Evolutionary conservation across 495 filamentous ascomycete genomes (phyloP), one percentile per base, ranked within the genome.

Genomic region (Xylaria grammica): DNA sequence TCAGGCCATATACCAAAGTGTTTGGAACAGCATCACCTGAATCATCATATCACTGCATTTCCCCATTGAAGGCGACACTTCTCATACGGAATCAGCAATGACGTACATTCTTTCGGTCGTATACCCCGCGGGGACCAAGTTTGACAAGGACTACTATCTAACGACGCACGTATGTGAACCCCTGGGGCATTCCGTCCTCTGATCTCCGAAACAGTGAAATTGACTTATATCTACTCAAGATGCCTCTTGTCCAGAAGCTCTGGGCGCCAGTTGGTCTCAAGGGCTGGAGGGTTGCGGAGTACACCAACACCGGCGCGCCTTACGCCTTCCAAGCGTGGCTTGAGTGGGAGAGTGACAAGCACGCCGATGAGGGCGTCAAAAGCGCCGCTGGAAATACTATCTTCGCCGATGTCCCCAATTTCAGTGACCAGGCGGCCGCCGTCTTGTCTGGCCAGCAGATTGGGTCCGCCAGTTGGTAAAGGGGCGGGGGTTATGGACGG

Each of bases 131-230:
- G 65, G 56, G 49, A 17, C 22, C 49, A 67, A 59, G 22, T 72
- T 72, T 60, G 65, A 72, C 60, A 55, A 68, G 67, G 70, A 70
- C 27, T 72, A 72, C 55, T 72, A 72, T 8, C 29, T 72, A 38
- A 19, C 56, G 0, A 50, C 15, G 2, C 70, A 72, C 60, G 60
- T 62, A 51, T 19, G 45, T 60, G 42, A 36, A 53, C 19, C 7
- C n/a, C 32, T 32, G 17, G 3, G 19, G 29, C 46, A 61, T 3
- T n/a, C 2, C 3, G 4, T 32, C 26, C 26, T 15, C 26, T 48
- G 40, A 11, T 4, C 4, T 11, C 46, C 4, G 20, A 24, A 5
- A 11, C 20, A 36, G 34, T 15, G 10, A 38, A 36, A 2, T 38
- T 62, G 24, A 62, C 60, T 44, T 7, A 4, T 17, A 4, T 24